phyloP scores from a whole-genome alignment of 2,329 filamentous ascomycete species.

The Microdochium nivale region DNA sequence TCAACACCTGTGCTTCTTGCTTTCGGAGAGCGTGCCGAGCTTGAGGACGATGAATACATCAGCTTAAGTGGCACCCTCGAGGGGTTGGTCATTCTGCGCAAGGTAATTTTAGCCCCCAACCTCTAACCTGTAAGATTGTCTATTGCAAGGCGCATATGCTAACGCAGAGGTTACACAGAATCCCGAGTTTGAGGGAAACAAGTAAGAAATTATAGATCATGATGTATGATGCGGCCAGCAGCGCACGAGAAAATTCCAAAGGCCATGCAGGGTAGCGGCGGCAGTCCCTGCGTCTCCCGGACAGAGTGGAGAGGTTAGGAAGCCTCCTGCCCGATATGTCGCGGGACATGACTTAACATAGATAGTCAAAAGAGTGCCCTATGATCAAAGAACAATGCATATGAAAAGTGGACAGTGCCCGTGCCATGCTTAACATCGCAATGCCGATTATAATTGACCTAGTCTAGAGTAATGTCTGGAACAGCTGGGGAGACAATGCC shows the following conservation, averaged over 20 bases:
- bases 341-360: not conserved
- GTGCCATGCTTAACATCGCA: no score
- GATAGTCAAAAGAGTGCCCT: not conserved
- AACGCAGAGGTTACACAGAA: slow-evolving; percentile 29
- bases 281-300: not conserved
- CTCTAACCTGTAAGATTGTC: no score
- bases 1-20: slow-evolving; percentile 93
- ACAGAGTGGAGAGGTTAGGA: not conserved
- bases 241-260: not conserved
- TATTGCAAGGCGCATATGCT: not conserved
- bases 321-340: not conserved
- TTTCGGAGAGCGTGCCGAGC: slow-evolving; percentile 91
- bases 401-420: no score
- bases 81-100: slow-evolving; percentile 90
- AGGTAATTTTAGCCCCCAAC: slow-evolving; percentile 51
- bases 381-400: not conserved
- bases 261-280: not conserved
- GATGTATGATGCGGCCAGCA: not conserved
- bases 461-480: no score
- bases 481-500: no score
- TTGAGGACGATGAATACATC: slow-evolving; percentile 97
- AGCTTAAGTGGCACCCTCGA: slow-evolving; percentile 85
- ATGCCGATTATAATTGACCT: no score
- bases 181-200: slow-evolving; percentile 44
- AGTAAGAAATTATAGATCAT: slow-evolving; percentile 20